phyloP scores from a whole-genome alignment of 2,329 filamentous ascomycete genomes.

The Nothophoma quercina region DNA sequence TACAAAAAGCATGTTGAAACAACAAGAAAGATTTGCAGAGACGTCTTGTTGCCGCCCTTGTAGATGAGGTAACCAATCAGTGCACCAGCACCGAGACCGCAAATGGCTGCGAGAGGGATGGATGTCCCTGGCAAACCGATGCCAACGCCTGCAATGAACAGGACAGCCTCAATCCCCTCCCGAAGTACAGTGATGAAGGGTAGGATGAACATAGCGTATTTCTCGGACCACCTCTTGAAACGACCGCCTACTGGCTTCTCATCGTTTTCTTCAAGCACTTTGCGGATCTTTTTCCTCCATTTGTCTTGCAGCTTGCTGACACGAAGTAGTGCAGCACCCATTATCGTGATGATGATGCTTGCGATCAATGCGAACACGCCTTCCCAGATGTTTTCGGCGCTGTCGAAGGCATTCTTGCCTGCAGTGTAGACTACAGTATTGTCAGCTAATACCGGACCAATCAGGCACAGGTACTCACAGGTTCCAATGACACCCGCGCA shows the following conservation, averaged over 20 bases:
- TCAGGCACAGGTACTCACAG: conserved; percentile 40
- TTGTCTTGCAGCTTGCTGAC: conserved; percentile 85
- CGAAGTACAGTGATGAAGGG: conserved; percentile 88
- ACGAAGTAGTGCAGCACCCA: conserved; percentile 81
- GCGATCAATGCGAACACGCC: conserved; percentile 79
- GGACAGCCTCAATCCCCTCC: conserved; percentile 84
- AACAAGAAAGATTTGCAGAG: conserved; percentile 80
- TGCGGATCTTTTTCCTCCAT: conserved; percentile 83
- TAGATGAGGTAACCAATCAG: conserved; percentile 78
- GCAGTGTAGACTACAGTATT: conserved; percentile 65
- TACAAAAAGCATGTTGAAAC: conserved; percentile 84
- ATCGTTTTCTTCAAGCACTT: conserved; percentile 68
- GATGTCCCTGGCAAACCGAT: conserved; percentile 76
- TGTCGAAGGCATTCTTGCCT: conserved; percentile 71
- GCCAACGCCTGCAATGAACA: conserved; percentile 86
- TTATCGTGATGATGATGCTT: conserved; percentile 78
- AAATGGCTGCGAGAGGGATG: conserved; percentile 78
- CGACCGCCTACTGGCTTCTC: conserved; percentile 50
- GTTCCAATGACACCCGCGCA: conserved; percentile 73
- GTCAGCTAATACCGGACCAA: neutral
- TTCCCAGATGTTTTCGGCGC: conserved; percentile 80
- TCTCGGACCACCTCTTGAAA: conserved; percentile 72
- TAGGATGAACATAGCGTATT: conserved; percentile 85
- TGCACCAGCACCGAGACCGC: conserved; percentile 72
- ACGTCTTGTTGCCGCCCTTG: conserved; percentile 71